phyloP scores from a whole-genome alignment of 2,329 filamentous ascomycete genomes.

The Cadophora gregata region DNA sequence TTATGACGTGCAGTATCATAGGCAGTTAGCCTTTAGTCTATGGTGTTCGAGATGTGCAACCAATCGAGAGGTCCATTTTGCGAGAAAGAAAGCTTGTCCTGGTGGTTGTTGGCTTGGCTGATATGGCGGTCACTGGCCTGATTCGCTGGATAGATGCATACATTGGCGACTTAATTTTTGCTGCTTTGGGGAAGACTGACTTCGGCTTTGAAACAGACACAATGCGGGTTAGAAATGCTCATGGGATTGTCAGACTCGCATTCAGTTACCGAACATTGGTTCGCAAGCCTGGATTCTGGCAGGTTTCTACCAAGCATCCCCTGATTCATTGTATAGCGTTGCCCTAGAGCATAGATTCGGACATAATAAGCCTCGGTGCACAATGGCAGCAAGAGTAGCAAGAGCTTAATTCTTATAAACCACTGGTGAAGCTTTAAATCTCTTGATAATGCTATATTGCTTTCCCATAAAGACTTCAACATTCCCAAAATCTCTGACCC shows the following conservation, averaged over 20 bases:
- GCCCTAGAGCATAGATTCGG: not conserved
- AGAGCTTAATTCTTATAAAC: not conserved
- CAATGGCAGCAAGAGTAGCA: not conserved
- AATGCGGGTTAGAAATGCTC: no score
- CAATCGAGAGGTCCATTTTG: no score
- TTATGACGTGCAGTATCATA: not conserved
- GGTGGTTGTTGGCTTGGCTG: no score
- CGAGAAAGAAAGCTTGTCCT: no score
- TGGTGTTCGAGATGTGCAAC: no score
- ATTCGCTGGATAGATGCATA: no score
- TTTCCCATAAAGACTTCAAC: not conserved
- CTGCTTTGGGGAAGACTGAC: no score
- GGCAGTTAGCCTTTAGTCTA: not conserved
- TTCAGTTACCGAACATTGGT: no score
- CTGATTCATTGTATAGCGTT: not conserved
- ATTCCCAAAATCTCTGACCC: not conserved
- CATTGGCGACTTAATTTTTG: no score
- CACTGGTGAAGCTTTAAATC: not conserved
- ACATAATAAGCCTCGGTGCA: not conserved
- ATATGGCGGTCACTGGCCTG: no score
- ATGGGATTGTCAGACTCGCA: not conserved
- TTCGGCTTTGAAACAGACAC: no score
- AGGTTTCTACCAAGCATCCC: not conserved
- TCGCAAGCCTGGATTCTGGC: not conserved
- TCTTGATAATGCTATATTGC: not conserved